These are phyloP conservation scores for Akanthomyces lecanii DNA, from an alignment of 2,329 filamentous ascomycete genomes.

Conservation along the genomic window DNA sequence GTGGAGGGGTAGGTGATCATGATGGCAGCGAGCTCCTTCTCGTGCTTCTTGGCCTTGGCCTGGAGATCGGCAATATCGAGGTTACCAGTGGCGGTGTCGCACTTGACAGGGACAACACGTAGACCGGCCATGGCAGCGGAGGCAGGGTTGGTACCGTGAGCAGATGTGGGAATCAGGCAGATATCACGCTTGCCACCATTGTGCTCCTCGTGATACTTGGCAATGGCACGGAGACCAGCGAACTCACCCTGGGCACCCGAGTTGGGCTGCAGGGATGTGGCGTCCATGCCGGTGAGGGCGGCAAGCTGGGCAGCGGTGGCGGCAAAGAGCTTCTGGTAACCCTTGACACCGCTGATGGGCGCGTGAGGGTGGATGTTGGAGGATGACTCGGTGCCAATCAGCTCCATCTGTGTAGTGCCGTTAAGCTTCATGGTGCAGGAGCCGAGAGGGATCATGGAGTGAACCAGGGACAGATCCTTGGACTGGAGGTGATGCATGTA, in stretches of 20 bases:
- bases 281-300: constrained; percentile 83
- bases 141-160: constrained; percentile 93
- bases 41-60: constrained; percentile 84
- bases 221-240: constrained; percentile 81
- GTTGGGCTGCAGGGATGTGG: constrained; percentile 89
- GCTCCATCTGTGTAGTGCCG: constrained; percentile 87
- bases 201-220: constrained; percentile 72
- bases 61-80: constrained; percentile 82
- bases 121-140: constrained; percentile 95
- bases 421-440: constrained; percentile 99
- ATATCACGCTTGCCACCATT: constrained; percentile 73
- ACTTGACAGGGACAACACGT: constrained; percentile 90
- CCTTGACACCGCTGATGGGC: constrained; percentile 57
- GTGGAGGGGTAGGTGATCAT: constrained; percentile 98
- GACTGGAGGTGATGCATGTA: constrained; percentile 93
- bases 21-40: constrained; percentile 80
- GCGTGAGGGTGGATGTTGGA: constrained; percentile 79
- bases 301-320: constrained; percentile 72
- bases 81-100: constrained; percentile 81
- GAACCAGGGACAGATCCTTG: constrained; percentile 87
- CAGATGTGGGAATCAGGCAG: constrained; percentile 90
- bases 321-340: constrained; percentile 66
- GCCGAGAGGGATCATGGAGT: constrained; percentile 96
- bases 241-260: constrained; percentile 96
- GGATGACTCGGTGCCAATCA: constrained; percentile 72